A percentile compares a stretch with the other conserved stretches of the same genome.
Evolutionary conservation across 495 filamentous ascomycete species (phyloP).

Genomic region (Lentithecium fluviatile): DNA sequence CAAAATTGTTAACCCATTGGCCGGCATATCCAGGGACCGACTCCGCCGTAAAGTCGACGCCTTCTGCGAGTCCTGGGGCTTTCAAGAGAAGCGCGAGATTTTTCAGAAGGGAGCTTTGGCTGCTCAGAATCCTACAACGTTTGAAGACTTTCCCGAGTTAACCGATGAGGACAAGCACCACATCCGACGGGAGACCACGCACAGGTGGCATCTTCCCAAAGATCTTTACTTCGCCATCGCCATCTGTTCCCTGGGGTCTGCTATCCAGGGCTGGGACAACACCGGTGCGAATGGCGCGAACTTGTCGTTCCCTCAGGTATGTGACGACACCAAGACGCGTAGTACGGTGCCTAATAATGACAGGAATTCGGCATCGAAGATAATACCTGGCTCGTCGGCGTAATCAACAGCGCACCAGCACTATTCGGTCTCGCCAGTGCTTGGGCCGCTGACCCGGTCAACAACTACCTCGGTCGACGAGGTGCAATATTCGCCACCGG

Average conservation of each 20-base stretch:
- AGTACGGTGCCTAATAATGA: too few species aligned
- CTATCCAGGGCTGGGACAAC: constrained; percentile 25
- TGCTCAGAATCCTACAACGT: constrained; percentile 6
- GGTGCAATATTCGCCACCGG: constrained; percentile 20
- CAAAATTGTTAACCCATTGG: constrained; percentile 6
- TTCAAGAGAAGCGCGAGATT: neutral
- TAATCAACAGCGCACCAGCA: constrained; percentile 12
- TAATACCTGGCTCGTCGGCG: constrained; percentile 12
- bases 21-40: neutral
- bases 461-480: constrained; percentile 21
- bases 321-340: too few species aligned
- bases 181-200: constrained; percentile 1
- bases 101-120: constrained; percentile 5
- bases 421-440: constrained; percentile 11
- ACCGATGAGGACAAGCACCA: constrained; percentile 2
- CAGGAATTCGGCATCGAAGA: constrained; percentile 25
- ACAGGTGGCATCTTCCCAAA: constrained; percentile 7
- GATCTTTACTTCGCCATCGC: constrained; percentile 3
- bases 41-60: neutral
- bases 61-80: constrained; percentile 1
- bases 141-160: constrained; percentile 3
- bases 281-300: constrained; percentile 23
- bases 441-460: constrained; percentile 19
- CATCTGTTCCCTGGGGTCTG: constrained; percentile 11
- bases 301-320: constrained; percentile 7